Base-by-base conservation (phyloP, 768 basidiomycete species). In the Rhizopogon vesiculosus region DNA sequence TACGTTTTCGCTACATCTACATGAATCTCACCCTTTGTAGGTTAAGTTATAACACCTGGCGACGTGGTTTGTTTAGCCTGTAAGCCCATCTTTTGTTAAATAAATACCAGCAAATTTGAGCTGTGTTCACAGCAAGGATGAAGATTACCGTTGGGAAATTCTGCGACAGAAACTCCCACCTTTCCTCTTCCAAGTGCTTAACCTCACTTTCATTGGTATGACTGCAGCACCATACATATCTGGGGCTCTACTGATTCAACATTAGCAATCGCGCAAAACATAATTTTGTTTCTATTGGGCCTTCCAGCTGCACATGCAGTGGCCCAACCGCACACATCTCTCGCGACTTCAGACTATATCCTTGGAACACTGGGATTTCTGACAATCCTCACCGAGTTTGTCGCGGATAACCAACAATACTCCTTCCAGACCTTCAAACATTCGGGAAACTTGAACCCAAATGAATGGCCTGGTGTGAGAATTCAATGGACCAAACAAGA, bases 131-230 rank as follows among this genome's bases (percentile, higher is more conserved):
- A 91, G 89, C 7, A 77, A 80, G 28, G 91, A 90, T 25, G 93
- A 96, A 69, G 94, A 97, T 69, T 98, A 98, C 64, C 87, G 96
- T 28, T 98, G 95, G 91, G 82, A 76, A 2, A 73, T 93, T 39
- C 76, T 97, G 13, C 83, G 94, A 42, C 67, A 73, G 41, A 76
- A 84, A 46, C 64, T 87, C 3, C 80, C 84, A 13, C 51, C 66
- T 2, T 75, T 75, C 70, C 59, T 82, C 8, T 87, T 87, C 74
- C 80, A 84, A 59, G 56, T 88, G n/a, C 52, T 80, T 31, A 86
- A 86, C 69, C 70, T 55, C 13, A 77, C 78, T 12, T 93, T 93
- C 74, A 86, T 94, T 31, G 75, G 85, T 84, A 59, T 29, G 77
- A 63, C n/a, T 3, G 5, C 46, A 8, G 16, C 54, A 2, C n/a